Percentiles rank a stretch among this genome's conserved stretches.
phyloP scores from a whole-genome alignment of 805 yeast genomes.

The Scheffersomyces lignosus region DNA sequence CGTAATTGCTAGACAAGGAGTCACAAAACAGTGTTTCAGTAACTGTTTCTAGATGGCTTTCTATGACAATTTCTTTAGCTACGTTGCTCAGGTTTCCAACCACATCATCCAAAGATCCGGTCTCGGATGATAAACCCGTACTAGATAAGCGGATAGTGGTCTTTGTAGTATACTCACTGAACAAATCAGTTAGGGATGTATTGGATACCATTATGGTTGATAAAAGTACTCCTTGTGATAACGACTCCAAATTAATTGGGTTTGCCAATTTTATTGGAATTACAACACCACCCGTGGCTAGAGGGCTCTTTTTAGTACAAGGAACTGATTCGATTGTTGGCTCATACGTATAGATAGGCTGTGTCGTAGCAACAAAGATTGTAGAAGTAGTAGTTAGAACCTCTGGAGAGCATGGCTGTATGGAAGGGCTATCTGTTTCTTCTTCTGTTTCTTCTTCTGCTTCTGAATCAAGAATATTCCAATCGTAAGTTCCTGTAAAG shows the following conservation, averaged over 20 bases:
- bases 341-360: neutral
- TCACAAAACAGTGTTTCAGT: no score
- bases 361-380: neutral
- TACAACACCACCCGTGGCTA: neutral
- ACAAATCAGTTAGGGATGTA: neutral
- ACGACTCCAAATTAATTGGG: neutral
- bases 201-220: neutral
- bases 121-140: no score
- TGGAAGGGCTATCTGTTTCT: neutral
- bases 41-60: no score
- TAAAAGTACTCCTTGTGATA: slow-evolving; percentile 1
- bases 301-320: slow-evolving; percentile 2
- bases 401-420: neutral
- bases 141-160: neutral
- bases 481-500: no score
- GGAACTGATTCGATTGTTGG: neutral
- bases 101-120: no score
- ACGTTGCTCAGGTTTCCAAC: no score
- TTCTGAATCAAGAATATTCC: no score
- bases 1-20: no score
- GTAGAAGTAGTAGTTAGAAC: neutral
- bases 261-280: neutral
- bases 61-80: no score
- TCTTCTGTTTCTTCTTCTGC: neutral
- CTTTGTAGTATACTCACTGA: neutral